Evolutionary conservation across 1,284 basidiomycete genomes (phyloP), one percentile per base, ranked within the genome.

Genomic region (Melampsora americana): DNA sequence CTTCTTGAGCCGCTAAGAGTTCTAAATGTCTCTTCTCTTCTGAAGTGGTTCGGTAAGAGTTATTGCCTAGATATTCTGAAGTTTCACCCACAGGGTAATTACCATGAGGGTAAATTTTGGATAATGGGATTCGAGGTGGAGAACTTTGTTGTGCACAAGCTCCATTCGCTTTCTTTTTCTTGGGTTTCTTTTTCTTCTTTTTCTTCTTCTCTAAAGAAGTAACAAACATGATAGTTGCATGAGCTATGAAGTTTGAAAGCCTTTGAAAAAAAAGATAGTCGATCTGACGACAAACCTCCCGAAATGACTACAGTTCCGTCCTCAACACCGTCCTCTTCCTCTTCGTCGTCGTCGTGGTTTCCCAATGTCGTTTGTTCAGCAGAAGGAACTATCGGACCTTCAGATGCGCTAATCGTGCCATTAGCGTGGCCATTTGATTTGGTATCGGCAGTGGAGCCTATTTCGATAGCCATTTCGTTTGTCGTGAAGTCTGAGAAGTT

Each of bases 11-110:
- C 78, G 86, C 87, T 80, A 90, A 84, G 72, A 88, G 88, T 83
- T 99, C 96, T 60, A 88, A 84, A 81, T 94, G 89, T 60, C 91
- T 89, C 82, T 90, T 92, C 85, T 99, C 96, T 80, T 93, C 93
- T 0, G 91, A 93, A 0, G 94, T 93, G 26, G 88, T 90, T 50
- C 95, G 89, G 85, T 89, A 95, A 46, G 89, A 84, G 80, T 93
- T 95, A 92, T 95, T 92, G 83, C 95, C 87, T 83, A 90, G 90
- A 85, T 99, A 99, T 77, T 90, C 89, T 80, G 94, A 90, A 77
- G 93, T 88, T 85, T 99, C 91, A 68, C 95, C 95, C 80, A 92
- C 91, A 9, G 95, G 95, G 84, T 90, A 99, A 65, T 89, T 85
- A 46, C 92, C 92, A 81, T 88, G 88, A 26, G 90, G 88, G 86